Percentiles rank a stretch among this genome's conserved stretches.
phyloP scores from a whole-genome alignment of 176 grass and related monocot genomes.

The Phragmites australis region DNA sequence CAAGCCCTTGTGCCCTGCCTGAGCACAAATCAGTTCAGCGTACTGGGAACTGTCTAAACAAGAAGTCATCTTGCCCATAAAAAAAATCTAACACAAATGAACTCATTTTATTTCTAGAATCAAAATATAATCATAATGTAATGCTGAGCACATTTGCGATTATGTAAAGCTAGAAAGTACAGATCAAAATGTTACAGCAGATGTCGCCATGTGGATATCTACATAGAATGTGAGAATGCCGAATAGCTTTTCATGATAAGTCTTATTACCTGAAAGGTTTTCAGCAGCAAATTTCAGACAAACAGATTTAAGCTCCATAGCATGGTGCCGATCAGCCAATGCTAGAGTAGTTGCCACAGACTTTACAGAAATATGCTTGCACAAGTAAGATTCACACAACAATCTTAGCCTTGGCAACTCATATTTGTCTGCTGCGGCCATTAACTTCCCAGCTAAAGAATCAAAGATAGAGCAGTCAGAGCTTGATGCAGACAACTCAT shows the following conservation, averaged over 20 bases:
- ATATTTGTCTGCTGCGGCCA: slow-evolving; percentile 88
- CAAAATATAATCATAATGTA: not conserved
- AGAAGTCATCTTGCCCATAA: not conserved
- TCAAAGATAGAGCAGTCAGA: slow-evolving; percentile 75
- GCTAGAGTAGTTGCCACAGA: slow-evolving; percentile 79
- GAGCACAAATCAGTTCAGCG: no score
- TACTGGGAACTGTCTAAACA: not conserved
- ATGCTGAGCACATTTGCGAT: not conserved
- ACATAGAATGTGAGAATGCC: not conserved
- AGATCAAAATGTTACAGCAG: not conserved
- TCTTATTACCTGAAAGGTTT: slow-evolving; percentile 81
- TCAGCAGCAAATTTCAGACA: slow-evolving; percentile 94
- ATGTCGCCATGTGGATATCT: not conserved
- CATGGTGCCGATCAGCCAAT: slow-evolving; percentile 77
- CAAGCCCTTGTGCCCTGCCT: not conserved
- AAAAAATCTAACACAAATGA: not conserved
- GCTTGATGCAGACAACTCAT: slow-evolving; percentile 69
- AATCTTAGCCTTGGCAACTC: slow-evolving; percentile 71
- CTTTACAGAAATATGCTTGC: slow-evolving; percentile 82
- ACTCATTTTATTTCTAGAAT: not conserved
- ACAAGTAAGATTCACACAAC: slow-evolving; percentile 88
- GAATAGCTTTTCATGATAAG: slow-evolving; percentile 19
- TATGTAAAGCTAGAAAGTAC: not conserved
- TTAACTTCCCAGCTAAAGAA: slow-evolving; percentile 73
- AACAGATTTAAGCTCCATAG: slow-evolving; percentile 84